Evolutionary conservation across 106 monocot species (phyloP).

Genomic region (Agapanthus africanus): DNA sequence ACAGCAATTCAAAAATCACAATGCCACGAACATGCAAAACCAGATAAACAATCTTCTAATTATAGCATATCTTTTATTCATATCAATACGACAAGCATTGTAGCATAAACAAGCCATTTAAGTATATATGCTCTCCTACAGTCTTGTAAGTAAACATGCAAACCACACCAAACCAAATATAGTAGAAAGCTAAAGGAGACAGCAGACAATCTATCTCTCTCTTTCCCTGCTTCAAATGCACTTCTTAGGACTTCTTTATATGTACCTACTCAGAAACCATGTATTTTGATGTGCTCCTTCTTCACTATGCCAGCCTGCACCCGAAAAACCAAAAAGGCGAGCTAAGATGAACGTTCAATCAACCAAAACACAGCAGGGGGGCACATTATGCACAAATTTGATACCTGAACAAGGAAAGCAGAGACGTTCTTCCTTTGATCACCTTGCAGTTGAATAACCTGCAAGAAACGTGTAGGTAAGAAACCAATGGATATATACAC

Average conservation of each 20-base stretch:
- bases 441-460: slow-evolving; percentile 84
- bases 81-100: neutral
- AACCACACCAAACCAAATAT: neutral
- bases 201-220: too few species aligned
- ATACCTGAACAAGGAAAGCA: slow-evolving; percentile 30
- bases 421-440: slow-evolving; percentile 38
- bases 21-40: neutral
- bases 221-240: neutral
- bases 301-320: slow-evolving; percentile 59
- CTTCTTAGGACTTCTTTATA: neutral
- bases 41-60: neutral
- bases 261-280: slow-evolving; percentile 41
- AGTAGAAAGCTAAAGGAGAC: neutral
- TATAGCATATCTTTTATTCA: neutral
- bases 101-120: neutral
- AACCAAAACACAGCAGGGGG: neutral
- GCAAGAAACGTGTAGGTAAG: too few species aligned
- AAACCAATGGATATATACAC: too few species aligned
- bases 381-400: neutral
- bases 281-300: slow-evolving; percentile 64
- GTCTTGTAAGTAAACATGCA: too few species aligned
- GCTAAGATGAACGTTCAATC: neutral
- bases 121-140: neutral
- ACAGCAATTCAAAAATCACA: neutral
- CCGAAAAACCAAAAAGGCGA: neutral